Conservation (phyloP, 176 grass and related monocot genomes). For the Oryza meyeriana region DNA sequence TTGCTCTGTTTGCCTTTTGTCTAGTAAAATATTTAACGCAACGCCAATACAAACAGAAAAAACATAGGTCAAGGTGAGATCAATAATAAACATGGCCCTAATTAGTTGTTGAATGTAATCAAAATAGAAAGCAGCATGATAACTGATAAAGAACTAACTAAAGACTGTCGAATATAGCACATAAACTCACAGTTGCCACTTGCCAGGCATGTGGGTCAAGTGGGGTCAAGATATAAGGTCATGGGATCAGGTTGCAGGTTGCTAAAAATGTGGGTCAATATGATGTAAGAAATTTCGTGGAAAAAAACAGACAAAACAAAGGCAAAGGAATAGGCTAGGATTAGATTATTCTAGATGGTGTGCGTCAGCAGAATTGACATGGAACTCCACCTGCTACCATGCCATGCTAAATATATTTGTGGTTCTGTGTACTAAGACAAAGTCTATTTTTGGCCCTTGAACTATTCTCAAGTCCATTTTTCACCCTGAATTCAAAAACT, state of each 20-base stretch:
- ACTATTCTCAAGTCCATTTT: background rate
- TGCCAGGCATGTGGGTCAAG: background rate
- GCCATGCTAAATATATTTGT: background rate
- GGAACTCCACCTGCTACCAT: background rate
- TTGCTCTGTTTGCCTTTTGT: constrained; percentile 79
- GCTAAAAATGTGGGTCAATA: background rate
- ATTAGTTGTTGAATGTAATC: background rate
- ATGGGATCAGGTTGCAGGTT: background rate
- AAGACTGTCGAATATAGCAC: background rate
- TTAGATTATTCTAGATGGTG: background rate
- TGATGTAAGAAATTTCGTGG: background rate
- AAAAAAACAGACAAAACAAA: background rate
- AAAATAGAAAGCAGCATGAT: background rate
- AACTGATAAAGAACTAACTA: background rate
- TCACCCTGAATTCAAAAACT: background rate
- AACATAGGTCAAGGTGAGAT: background rate
- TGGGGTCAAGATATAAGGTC: background rate
- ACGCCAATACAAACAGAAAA: background rate
- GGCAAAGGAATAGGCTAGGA: background rate
- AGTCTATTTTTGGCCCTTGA: background rate
- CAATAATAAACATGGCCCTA: background rate
- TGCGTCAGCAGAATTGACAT: background rate
- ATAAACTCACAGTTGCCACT: background rate
- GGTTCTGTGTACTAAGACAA: background rate
- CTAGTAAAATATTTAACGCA: constrained; percentile 29